Conservation (phyloP, 331 rosid genomes). For the Prunus yedoensis region DNA sequence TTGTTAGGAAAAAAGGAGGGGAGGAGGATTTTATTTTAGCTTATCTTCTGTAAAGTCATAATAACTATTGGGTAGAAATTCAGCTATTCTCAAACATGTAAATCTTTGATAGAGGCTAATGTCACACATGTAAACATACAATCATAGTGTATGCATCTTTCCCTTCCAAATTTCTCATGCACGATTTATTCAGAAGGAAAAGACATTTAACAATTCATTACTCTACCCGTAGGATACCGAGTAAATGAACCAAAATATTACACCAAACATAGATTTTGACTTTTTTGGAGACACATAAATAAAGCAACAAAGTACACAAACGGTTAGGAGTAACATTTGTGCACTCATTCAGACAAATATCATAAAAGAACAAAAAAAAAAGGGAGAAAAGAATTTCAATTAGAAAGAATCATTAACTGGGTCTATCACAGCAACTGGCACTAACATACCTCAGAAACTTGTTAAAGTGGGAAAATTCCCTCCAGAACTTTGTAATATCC, state of each 20-base stretch:
- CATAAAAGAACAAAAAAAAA: slow-evolving; percentile 7
- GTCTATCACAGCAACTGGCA: slow-evolving; percentile 45
- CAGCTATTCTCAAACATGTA: slow-evolving; percentile 33
- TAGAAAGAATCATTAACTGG: slow-evolving; percentile 55
- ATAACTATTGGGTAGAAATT: slow-evolving; percentile 6
- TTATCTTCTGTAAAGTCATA: slow-evolving; percentile 16
- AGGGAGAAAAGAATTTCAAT: slow-evolving; percentile 25
- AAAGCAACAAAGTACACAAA: slow-evolving; percentile 10
- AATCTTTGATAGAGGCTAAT: slow-evolving; percentile 8
- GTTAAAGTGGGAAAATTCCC: slow-evolving; percentile 49
- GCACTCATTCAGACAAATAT: slow-evolving; percentile 15
- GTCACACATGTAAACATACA: slow-evolving; percentile 4
- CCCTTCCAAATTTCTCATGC: neutral
- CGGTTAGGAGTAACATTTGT: slow-evolving; percentile 16
- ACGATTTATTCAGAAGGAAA: neutral
- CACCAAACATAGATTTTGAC: neutral
- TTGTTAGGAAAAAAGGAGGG: neutral
- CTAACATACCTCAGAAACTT: slow-evolving; percentile 66
- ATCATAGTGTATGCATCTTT: neutral
- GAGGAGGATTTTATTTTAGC: neutral
- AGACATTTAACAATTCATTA: neutral
- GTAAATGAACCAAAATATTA: neutral
- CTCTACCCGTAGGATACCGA: neutral
- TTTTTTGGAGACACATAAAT: neutral
- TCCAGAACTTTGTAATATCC: slow-evolving; percentile 52